Percentiles rank a stretch among this genome's conserved stretches.
Conservation (phyloP, 2,329 filamentous ascomycete species). For the Mariannaea sp. region DNA sequence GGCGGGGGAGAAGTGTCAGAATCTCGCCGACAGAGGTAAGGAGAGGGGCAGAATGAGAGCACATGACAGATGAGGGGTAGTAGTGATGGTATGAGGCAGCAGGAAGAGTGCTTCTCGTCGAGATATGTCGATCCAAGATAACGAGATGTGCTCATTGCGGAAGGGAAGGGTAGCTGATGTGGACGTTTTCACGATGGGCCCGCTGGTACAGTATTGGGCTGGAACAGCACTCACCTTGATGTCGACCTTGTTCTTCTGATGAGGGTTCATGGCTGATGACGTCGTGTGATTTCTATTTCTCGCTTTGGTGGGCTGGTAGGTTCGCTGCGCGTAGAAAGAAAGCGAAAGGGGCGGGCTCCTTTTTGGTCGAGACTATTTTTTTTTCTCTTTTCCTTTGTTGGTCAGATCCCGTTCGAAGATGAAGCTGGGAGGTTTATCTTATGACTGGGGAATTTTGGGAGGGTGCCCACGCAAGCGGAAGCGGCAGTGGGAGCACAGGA, state of each 20-base stretch:
- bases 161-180: conserved; percentile 22
- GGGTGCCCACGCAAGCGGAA: conserved; percentile 10
- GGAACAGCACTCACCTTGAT: conserved; percentile 72
- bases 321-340: conserved; percentile 1
- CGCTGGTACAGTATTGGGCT: conserved; percentile 16
- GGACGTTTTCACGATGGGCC: conserved; percentile 22
- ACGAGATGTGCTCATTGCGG: conserved; percentile 11
- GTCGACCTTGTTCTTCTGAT: conserved; percentile 98
- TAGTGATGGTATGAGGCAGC: not conserved
- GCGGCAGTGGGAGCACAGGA: conserved; percentile 4
- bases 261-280: conserved; percentile 77
- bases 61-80: not conserved
- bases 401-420: conserved; percentile 22
- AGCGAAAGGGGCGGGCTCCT: too few relatives aligned
- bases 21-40: conserved; percentile 1
- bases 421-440: conserved; percentile 22
- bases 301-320: not conserved
- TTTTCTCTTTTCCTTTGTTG: not conserved
- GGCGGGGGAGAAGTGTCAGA: conserved; percentile 28
- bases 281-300: not conserved
- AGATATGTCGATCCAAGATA: conserved; percentile 3
- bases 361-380: not conserved
- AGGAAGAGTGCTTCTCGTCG: conserved; percentile 2
- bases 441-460: conserved; percentile 32
- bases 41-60: not conserved